Percentiles rank a stretch among this genome's conserved stretches.
Conservation (phyloP, 1,284 basidiomycete species). For the Cryptococcus deneoformans region DNA sequence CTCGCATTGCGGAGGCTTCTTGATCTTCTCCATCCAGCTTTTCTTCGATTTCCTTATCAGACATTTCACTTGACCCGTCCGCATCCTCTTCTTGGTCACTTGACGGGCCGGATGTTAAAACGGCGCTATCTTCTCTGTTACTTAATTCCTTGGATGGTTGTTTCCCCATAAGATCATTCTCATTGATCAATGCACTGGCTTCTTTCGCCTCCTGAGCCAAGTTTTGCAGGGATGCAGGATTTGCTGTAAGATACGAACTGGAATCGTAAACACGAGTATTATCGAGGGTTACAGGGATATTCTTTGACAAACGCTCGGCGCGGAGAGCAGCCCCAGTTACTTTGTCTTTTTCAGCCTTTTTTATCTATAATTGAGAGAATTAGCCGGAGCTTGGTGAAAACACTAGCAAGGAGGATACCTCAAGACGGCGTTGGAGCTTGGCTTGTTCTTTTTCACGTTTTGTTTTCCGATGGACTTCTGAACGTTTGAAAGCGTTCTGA, state of each 20-base stretch:
- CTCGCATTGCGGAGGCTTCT: slow-evolving; percentile 6
- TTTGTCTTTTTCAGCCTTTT: slow-evolving; percentile 37
- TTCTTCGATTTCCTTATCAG: slow-evolving; percentile 60
- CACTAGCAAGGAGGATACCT: slow-evolving; percentile 51
- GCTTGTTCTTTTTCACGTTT: slow-evolving; percentile 76
- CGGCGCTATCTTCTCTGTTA: background rate
- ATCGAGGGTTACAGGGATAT: slow-evolving; percentile 88
- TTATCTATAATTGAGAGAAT: slow-evolving; percentile 19
- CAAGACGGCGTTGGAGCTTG: slow-evolving; percentile 77
- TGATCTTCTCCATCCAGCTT: slow-evolving; percentile 18
- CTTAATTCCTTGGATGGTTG: slow-evolving; percentile 19
- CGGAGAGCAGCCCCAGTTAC: slow-evolving; percentile 37
- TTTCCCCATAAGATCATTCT: slow-evolving; percentile 18
- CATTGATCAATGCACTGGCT: slow-evolving; percentile 33
- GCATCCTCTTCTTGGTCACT: slow-evolving; percentile 13
- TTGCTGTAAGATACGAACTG: slow-evolving; percentile 66
- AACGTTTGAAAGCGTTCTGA: slow-evolving; percentile 80
- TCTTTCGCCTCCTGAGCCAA: slow-evolving; percentile 37
- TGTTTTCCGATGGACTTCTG: slow-evolving; percentile 67
- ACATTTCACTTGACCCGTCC: slow-evolving; percentile 59
- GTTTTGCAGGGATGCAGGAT: slow-evolving; percentile 54
- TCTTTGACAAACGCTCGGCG: slow-evolving; percentile 75
- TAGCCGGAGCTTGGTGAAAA: background rate
- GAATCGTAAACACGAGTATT: slow-evolving; percentile 89
- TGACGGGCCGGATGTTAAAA: background rate